These are phyloP conservation scores for Xylariaceae sp. DNA, from an alignment of 2,329 filamentous ascomycete species.

Conservation along the genomic window DNA sequence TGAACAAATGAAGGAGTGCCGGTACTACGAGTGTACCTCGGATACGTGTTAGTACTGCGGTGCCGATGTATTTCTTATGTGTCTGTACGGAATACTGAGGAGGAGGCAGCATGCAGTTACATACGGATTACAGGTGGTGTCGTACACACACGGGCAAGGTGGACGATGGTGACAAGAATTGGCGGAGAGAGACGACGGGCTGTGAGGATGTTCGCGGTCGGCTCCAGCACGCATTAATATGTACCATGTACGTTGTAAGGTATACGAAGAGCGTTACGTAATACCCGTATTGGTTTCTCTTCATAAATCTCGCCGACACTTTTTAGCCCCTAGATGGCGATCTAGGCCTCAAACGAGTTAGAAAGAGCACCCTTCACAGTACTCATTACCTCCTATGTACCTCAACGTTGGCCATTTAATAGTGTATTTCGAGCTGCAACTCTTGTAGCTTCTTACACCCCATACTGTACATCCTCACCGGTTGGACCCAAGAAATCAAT, in stretches of 20 bases:
- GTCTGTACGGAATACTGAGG: neutral
- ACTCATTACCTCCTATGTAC: no score
- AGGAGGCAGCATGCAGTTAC: neutral
- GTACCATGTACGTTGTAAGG: neutral
- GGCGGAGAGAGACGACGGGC: neutral
- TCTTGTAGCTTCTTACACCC: no score
- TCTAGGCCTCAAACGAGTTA: neutral
- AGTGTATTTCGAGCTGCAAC: no score
- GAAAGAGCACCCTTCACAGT: no score
- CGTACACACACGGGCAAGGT: neutral
- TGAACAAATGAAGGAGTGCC: neutral
- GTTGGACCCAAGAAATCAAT: no score
- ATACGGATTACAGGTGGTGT: neutral
- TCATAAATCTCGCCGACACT: neutral
- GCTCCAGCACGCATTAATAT: neutral
- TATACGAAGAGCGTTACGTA: neutral
- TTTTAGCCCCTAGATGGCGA: neutral
- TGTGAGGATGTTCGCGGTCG: neutral
- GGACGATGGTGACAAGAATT: neutral
- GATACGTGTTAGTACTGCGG: neutral
- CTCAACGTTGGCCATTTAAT: no score
- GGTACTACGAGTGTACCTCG: neutral
- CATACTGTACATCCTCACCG: no score
- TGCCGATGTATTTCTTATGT: slow-evolving; percentile 4
- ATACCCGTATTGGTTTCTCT: neutral